Evolutionary conservation across 176 grass and related monocot species (phyloP), one percentile per base, ranked within the genome.

Genomic region (Oryza longistaminata): DNA sequence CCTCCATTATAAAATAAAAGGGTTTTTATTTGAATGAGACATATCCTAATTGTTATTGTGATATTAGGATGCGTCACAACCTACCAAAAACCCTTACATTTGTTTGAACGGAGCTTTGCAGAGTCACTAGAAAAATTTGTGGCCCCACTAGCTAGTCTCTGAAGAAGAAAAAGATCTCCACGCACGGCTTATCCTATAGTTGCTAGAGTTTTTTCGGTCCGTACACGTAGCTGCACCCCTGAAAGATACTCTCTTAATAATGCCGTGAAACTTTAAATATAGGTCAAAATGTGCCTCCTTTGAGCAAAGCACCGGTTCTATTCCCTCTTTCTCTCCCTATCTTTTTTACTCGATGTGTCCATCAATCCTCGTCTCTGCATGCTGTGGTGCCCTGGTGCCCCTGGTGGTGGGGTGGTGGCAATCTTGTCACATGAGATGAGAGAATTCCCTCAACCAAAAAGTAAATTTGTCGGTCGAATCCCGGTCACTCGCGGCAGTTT

Each of bases 381-480:
- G 53, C 53, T 3, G 29, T 21, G 17, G 17, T 58, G 52, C 5
- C 12, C 16, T 25, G 7, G 72, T 70, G 69, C 44, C 46, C 46
- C 15, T 16, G 14, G 49, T 52, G 14, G 15, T 49, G 15, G 13
- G 46, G 76, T 71, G 71, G 79, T 49, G 61, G 74, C 74, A 16
- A 73, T 87, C 80, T 75, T 75, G 80, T 90, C 81, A 87, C 74
- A 50, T 7, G 84, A 67, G 68, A 68, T 53, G 58, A 58, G 78
- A 66, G 74, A 52, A 82, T 73, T 26, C 37, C 55, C 44, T 71
- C 80, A 3, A 24, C 60, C 22, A 48, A 82, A 27, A 53, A 73
- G 42, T 72, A 48, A 81, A 69, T 22, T 53, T 87, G 46, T 50
- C 84, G 79, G 68, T 74, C 74, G 79, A 76, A 79, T 60, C 73